These are phyloP conservation scores for Talaromyces adpressus DNA, from an alignment of 495 filamentous ascomycete species.

Conservation along the genomic window DNA sequence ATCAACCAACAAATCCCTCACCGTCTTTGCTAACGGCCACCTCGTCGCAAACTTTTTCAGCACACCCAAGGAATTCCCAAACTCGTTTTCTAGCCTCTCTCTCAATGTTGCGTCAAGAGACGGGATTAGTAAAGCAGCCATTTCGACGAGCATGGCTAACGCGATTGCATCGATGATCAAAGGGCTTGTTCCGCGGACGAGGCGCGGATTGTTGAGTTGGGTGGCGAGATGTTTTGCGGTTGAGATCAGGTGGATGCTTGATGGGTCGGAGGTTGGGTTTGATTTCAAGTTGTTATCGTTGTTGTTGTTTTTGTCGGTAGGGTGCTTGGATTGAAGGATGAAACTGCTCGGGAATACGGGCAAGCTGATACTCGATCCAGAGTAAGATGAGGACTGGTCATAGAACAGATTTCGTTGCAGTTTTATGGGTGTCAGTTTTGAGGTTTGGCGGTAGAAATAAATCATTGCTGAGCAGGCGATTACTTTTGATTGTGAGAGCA, in stretches of 20 bases:
- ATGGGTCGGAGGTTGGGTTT: not conserved
- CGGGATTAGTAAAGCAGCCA: constrained; percentile 14
- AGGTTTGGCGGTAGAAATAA: constrained; percentile 64
- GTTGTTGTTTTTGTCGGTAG: not conserved
- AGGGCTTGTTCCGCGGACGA: not conserved
- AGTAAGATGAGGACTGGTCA: constrained; percentile 18
- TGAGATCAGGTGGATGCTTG: not conserved
- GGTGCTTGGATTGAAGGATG: constrained; percentile 14
- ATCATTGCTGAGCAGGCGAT: constrained; percentile 41
- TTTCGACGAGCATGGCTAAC: constrained; percentile 3
- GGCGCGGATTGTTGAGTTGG: constrained; percentile 1
- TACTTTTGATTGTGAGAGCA: not conserved
- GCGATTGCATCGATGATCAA: not conserved
- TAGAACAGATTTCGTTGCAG: not conserved
- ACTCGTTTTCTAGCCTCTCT: constrained; percentile 54
- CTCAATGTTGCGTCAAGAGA: constrained; percentile 51
- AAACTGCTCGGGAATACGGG: constrained; percentile 16
- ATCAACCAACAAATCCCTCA: constrained; percentile 28
- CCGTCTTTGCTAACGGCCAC: constrained; percentile 61
- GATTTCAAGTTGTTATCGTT: not conserved
- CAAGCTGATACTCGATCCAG: constrained; percentile 1
- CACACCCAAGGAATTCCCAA: constrained; percentile 65
- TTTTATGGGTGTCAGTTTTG: constrained; percentile 20
- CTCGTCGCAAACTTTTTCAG: constrained; percentile 57
- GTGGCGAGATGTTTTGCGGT: constrained; percentile 2